Base-by-base conservation (phyloP, 1,139 yeast species). In the Yarrowia galli region DNA sequence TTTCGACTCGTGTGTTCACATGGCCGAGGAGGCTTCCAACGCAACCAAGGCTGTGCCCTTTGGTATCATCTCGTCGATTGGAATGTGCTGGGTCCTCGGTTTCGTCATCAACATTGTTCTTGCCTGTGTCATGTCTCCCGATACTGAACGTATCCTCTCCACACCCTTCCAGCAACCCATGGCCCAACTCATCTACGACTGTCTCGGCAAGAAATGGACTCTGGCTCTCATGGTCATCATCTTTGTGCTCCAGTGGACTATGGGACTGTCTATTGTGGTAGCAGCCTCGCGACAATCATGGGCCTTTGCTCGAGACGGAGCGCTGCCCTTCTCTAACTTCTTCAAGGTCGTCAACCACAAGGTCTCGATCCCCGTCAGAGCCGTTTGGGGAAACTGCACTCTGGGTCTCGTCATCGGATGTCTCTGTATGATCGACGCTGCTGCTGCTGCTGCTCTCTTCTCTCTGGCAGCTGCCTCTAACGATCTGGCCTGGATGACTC, bases 291-390 rank as follows among this genome's bases (percentile, higher is more conserved):
- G 97, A 80, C 87, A 91, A 40, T 89, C 93, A 0, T 92, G 87
- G 79, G 92, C 96, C 16, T 88, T 92, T 78, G 91, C 97, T 67
- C 86, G 98, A 77, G 98, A 92, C 76, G 92, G 89, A 63, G 97
- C 96, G 0, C 79, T 92, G 63, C 97, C 97, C 0, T 87, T 83
- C 72, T 85, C 88, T 16, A 70, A 74, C 70, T 70, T 69, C 65
- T 81, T 87, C 71, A 85, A 86, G 73, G 83, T 79, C 66, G 88
- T 88, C 68, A 80, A 87, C 74, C 80, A 81, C 67, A 81, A 74
- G 70, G 76, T 84, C 23, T 80, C 83, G 36, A 88, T 86, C 35
- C 92, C 92, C n/a, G 75, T 86, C 58, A 81, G 86, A 71, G 90
- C 91, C 2, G 84, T 87, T 16, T 76, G 82, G 70, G 85, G 84